Conservation (phyloP, 1,139 yeast genomes). For the Sugiyamaella pinicola region DNA sequence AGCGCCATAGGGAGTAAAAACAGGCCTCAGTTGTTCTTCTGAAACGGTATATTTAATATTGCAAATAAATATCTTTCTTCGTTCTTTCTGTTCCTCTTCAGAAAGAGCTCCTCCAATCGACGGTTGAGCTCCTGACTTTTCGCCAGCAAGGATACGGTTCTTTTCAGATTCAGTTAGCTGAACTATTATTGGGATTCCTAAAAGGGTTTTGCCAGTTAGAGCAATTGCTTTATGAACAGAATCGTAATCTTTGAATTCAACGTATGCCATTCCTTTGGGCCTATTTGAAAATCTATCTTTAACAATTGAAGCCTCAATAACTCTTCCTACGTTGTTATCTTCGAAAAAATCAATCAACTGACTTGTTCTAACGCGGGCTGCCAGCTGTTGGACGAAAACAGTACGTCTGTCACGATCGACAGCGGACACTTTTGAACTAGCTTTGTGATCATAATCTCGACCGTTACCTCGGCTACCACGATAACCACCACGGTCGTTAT, state of each 20-base stretch:
- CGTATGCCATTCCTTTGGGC: slow-evolving; percentile 46
- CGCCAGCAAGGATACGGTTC: slow-evolving; percentile 38
- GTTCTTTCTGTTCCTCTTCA: slow-evolving; percentile 34
- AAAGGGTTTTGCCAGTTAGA: slow-evolving; percentile 42
- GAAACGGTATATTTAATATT: slow-evolving; percentile 41
- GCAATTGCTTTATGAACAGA: slow-evolving; percentile 41
- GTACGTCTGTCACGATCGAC: slow-evolving; percentile 42
- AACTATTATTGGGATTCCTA: slow-evolving; percentile 45
- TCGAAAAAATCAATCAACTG: slow-evolving; percentile 43
- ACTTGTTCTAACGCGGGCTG: slow-evolving; percentile 34
- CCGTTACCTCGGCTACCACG: slow-evolving; percentile 6
- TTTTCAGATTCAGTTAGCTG: slow-evolving; percentile 45
- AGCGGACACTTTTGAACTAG: slow-evolving; percentile 2
- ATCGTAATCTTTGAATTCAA: slow-evolving; percentile 42
- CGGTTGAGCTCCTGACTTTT: slow-evolving; percentile 14
- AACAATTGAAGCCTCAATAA: slow-evolving; percentile 45
- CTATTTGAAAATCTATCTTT: slow-evolving; percentile 43
- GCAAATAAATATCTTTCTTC: slow-evolving; percentile 36
- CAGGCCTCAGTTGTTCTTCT: slow-evolving; percentile 40
- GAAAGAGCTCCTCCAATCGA: not conserved
- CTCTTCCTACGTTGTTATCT: slow-evolving; percentile 39
- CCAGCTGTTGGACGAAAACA: slow-evolving; percentile 45
- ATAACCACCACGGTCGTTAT: slow-evolving; percentile 19
- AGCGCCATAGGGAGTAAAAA: slow-evolving; percentile 43
- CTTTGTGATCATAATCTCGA: slow-evolving; percentile 13